Evolutionary conservation across 1,284 basidiomycete species (phyloP).

Genomic region (Irpex sp.): DNA sequence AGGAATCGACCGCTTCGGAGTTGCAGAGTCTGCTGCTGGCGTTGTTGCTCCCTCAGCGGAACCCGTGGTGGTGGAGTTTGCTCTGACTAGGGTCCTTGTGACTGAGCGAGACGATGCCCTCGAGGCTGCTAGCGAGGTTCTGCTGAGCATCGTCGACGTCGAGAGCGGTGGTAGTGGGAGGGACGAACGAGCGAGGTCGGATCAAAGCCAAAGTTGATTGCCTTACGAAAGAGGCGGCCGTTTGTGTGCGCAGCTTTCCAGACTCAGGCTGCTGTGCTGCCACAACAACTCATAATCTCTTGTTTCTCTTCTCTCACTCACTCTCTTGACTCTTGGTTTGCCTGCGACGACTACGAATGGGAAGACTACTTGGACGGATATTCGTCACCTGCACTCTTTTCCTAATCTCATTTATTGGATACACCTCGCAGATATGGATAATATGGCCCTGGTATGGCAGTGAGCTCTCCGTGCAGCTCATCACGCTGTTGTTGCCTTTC

Average conservation of each 20-base stretch:
- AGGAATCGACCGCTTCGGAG: slow-evolving; percentile 8
- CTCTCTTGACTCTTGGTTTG: slow-evolving; percentile 18
- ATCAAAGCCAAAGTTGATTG: slow-evolving; percentile 2
- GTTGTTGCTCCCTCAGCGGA: not conserved
- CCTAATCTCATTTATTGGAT: slow-evolving; percentile 86
- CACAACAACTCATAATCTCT: too few species aligned
- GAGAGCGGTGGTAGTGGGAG: not conserved
- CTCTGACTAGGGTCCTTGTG: not conserved
- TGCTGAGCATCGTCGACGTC: slow-evolving; percentile 7
- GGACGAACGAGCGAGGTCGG: not conserved
- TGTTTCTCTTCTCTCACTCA: slow-evolving; percentile 1
- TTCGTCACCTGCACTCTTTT: slow-evolving; percentile 65
- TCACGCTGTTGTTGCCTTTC: slow-evolving; percentile 78
- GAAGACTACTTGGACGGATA: slow-evolving; percentile 49
- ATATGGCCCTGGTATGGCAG: slow-evolving; percentile 89
- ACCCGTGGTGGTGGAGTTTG: slow-evolving; percentile 6
- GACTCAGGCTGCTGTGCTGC: not conserved
- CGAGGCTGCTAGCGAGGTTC: slow-evolving; percentile 6
- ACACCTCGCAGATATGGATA: slow-evolving; percentile 84
- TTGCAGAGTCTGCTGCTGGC: not conserved
- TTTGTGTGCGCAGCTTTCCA: not conserved
- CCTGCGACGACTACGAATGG: slow-evolving; percentile 30
- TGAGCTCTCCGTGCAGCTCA: slow-evolving; percentile 63
- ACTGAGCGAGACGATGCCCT: not conserved
- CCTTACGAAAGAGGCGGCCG: not conserved